Base-by-base conservation (phyloP, 1,139 yeast genomes). In the Saccharomyces hybrid region DNA sequence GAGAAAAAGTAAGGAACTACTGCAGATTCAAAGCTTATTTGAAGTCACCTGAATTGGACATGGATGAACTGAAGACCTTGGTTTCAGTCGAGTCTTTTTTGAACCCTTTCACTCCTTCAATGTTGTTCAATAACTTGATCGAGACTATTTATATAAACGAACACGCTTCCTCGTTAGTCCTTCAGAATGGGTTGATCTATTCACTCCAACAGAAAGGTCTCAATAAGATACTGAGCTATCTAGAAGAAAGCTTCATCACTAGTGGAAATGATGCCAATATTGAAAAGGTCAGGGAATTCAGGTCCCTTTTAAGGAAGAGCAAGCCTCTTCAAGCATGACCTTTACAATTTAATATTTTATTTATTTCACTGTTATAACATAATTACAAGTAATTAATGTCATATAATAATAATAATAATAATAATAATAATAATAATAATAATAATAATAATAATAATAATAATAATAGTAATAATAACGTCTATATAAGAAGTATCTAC, bases 71-170 rank as follows among this genome's bases (percentile, higher is more conserved):
- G 34, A 47, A 50, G n/a, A 60, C 59, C 29, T 55, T 67, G 16
- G 49, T 68, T 13, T 47, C 56, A 5, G 60, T 68, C 34, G 66
- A 69, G 68, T 44, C 57, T 5, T 52, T 31, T 16, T 55, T 57
- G 5, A 54, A 61, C 13, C 65, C 66, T 2, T 44, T 50, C 6
- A 56, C 59, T 9, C 51, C 66, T n/a, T 64, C 61, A 47, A 52
- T 59, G 4, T 56, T 67, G 8, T 66, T 66, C 56, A 67, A 68
- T 50, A 67, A 68, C 47, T 58, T 67, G 47, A 63, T 66, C 5
- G 71, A 67, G 51, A 61, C 69, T 3, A 52, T 64, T 3, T 62
- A 64, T 48, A 53, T 67, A 52, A 59, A 64, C 28, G 58, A 64
- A 2, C 52, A 56, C 25, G 54, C 62, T n/a, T 53, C 58, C 28